Evolutionary conservation across 2,329 filamentous ascomycete species (phyloP).

Genomic region (Aspergillus texensis): DNA sequence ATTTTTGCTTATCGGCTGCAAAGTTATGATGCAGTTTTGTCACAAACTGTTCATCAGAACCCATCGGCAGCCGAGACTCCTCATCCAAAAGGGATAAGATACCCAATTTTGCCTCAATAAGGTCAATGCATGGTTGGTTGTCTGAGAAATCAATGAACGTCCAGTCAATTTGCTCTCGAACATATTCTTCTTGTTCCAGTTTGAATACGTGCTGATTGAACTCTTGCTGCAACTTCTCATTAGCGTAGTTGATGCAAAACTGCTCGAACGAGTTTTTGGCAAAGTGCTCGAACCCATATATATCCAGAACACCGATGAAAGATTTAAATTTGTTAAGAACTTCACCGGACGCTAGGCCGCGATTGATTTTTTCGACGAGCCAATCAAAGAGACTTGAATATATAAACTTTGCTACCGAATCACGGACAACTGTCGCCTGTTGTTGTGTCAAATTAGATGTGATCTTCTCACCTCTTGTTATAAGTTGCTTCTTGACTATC

Average conservation of each 20-base stretch:
- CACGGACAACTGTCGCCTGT: conserved; percentile 89
- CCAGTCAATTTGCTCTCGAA: conserved; percentile 96
- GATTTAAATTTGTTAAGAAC: conserved; percentile 79
- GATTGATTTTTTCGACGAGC: conserved; percentile 97
- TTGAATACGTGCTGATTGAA: conserved; percentile 99
- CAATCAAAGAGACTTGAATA: conserved; percentile 99
- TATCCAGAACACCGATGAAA: conserved; percentile 98
- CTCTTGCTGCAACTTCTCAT: conserved; percentile 98
- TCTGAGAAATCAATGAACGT: conserved; percentile 99
- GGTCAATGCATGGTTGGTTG: conserved; percentile 97
- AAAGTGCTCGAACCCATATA: conserved; percentile 98
- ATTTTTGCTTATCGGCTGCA: conserved; percentile 84
- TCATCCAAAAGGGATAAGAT: conserved; percentile 91
- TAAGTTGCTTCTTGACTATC: conserved; percentile 98
- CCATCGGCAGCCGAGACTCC: conserved; percentile 95
- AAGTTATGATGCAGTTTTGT: conserved; percentile 96
- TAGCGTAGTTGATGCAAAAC: conserved; percentile 99
- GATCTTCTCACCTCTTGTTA: conserved; percentile 96
- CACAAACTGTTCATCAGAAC: conserved; percentile 94
- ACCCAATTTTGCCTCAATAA: conserved; percentile 96
- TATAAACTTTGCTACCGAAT: conserved; percentile 97
- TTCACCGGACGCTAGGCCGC: conserved; percentile 83
- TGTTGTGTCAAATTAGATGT: conserved; percentile 92
- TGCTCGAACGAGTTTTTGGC: conserved; percentile 99
- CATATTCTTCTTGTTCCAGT: conserved; percentile 96